phyloP scores from a whole-genome alignment of 2,329 filamentous ascomycete species.

The Verticillium zaregamsianum region DNA sequence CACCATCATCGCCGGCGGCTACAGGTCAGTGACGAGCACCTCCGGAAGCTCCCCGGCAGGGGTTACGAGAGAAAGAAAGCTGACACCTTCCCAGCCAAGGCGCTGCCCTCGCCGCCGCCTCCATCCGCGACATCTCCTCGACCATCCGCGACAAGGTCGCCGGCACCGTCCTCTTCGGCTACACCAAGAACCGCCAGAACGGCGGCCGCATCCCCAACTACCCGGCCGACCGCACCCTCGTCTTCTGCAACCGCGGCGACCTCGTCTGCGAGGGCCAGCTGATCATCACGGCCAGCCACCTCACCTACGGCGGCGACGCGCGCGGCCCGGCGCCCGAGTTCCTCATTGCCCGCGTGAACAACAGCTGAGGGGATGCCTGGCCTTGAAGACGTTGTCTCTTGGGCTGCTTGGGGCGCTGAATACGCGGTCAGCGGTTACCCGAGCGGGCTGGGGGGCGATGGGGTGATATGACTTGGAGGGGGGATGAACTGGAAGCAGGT shows the following conservation, averaged over 20 bases:
- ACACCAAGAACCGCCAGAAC: slow-evolving; percentile 23
- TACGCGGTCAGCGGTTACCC: neutral
- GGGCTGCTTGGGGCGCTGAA: neutral
- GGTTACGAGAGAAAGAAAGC: neutral
- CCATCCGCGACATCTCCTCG: slow-evolving; percentile 16
- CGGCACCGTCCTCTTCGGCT: slow-evolving; percentile 18
- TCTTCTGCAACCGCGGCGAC: slow-evolving; percentile 36
- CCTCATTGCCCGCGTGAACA: slow-evolving; percentile 13
- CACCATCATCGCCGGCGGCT: slow-evolving; percentile 31
- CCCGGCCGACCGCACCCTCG: slow-evolving; percentile 26
- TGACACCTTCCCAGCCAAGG: slow-evolving; percentile 24
- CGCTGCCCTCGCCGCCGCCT: slow-evolving; percentile 19
- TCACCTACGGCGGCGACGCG: slow-evolving; percentile 19
- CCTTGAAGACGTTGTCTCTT: neutral
- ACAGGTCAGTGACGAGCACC: slow-evolving; percentile 16
- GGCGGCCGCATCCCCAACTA: slow-evolving; percentile 28
- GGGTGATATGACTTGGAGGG: neutral
- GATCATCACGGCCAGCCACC: slow-evolving; percentile 27
- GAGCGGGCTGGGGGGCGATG: neutral
- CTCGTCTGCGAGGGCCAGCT: slow-evolving; percentile 30
- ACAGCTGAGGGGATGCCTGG: neutral
- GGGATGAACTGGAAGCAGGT: neutral
- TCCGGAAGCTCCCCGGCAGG: slow-evolving; percentile 16
- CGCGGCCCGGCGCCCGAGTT: slow-evolving; percentile 13
- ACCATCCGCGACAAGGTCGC: slow-evolving; percentile 12